Evolutionary conservation across 2,329 filamentous ascomycete species (phyloP).

Genomic region (Bipolaris cookei): DNA sequence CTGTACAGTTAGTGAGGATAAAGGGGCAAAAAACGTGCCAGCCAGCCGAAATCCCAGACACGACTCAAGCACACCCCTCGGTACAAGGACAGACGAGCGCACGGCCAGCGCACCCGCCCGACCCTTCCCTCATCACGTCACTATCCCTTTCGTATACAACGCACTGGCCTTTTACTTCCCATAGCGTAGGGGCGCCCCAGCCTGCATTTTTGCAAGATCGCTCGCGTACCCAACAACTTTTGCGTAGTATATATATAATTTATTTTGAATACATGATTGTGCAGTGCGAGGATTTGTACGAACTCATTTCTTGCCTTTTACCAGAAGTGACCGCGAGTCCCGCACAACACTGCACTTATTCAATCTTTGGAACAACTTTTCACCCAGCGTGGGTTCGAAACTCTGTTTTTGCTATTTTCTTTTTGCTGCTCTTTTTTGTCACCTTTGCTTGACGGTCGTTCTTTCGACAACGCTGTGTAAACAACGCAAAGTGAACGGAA

Average conservation of each 20-base stretch:
- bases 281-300: constrained; percentile 74
- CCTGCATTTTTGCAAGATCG: background rate
- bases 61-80: background rate
- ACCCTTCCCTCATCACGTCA: background rate
- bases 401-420: constrained; percentile 43
- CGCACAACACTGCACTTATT: constrained; percentile 63
- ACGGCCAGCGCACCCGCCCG: constrained; percentile 9
- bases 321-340: constrained; percentile 76
- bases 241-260: background rate
- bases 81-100: constrained; percentile 14
- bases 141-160: background rate
- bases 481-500: no score
- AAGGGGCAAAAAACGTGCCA: background rate
- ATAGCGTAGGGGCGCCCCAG: background rate
- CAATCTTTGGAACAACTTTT: constrained; percentile 62
- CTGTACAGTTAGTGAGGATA: no score
- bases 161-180: background rate
- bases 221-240: no score
- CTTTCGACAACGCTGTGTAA: background rate
- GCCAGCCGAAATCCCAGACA: background rate
- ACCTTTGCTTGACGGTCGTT: background rate
- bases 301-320: constrained; percentile 82
- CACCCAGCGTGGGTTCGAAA: constrained; percentile 52
- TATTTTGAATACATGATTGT: constrained; percentile 34
- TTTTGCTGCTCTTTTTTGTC: constrained; percentile 6